These are phyloP conservation scores for Lepiota venenata DNA, from an alignment of 768 basidiomycete genomes.

Conservation along the genomic window DNA sequence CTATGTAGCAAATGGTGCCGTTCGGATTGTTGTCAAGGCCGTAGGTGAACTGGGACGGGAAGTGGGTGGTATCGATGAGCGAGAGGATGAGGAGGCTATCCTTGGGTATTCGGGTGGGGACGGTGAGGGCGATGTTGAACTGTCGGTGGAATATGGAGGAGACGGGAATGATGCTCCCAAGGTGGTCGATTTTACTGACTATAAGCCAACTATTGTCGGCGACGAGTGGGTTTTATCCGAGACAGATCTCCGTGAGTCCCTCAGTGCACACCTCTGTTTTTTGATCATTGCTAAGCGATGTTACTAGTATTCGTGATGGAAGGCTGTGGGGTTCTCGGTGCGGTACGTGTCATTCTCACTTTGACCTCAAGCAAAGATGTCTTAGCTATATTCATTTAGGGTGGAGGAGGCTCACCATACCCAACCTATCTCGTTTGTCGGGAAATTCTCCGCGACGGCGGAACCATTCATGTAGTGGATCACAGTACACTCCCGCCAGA, in stretches of 20 bases:
- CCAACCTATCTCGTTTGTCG: constrained; percentile 46
- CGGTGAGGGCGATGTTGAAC: constrained; percentile 1
- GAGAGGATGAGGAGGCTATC: constrained; percentile 13
- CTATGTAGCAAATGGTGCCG: constrained; percentile 50
- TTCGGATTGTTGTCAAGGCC: constrained; percentile 55
- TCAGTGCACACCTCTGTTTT: too few species aligned
- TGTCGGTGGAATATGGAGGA: constrained; percentile 8
- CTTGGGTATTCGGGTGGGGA: constrained; percentile 9
- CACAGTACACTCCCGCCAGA: constrained; percentile 38
- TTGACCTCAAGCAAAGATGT: not conserved
- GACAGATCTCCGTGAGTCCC: constrained; percentile 33
- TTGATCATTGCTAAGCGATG: not conserved
- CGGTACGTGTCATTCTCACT: constrained; percentile 17
- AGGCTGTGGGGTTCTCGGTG: constrained; percentile 60
- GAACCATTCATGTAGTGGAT: constrained; percentile 42
- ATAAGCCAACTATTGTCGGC: constrained; percentile 31
- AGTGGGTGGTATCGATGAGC: not conserved
- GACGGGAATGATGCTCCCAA: constrained; percentile 3
- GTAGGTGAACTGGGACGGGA: constrained; percentile 44
- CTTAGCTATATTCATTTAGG: constrained; percentile 21
- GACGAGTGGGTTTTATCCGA: constrained; percentile 44
- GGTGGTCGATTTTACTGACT: constrained; percentile 27
- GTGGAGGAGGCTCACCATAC: constrained; percentile 61
- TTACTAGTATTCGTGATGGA: constrained; percentile 52
- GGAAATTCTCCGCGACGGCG: constrained; percentile 50